Conservation (phyloP, 1,284 basidiomycete species). For the Leccinum discolor region DNA sequence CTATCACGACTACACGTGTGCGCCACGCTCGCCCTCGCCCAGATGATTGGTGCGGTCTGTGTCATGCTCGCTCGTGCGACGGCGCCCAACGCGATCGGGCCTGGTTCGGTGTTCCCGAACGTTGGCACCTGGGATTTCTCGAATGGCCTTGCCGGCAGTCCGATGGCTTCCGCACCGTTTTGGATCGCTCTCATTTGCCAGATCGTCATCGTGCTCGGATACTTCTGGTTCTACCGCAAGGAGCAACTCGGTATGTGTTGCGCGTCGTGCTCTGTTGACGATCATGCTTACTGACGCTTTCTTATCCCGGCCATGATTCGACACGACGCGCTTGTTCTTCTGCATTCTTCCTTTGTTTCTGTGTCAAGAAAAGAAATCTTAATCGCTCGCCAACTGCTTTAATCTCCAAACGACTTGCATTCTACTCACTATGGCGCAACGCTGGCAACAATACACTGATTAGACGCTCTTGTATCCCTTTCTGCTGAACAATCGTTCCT, state of each 20-base stretch:
- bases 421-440: background rate
- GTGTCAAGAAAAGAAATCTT: background rate
- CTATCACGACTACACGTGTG: slow-evolving; percentile 91
- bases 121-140: slow-evolving; percentile 85
- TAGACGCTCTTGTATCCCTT: background rate
- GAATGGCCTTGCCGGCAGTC: slow-evolving; percentile 54
- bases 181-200: slow-evolving; percentile 85
- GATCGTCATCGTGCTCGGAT: slow-evolving; percentile 84
- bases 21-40: slow-evolving; percentile 86
- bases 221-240: slow-evolving; percentile 94
- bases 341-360: background rate
- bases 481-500: background rate
- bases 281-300: background rate
- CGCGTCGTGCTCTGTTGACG: background rate
- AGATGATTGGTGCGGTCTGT: slow-evolving; percentile 79
- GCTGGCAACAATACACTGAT: background rate
- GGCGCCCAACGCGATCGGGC: slow-evolving; percentile 83
- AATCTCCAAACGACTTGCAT: background rate
- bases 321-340: background rate
- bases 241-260: slow-evolving; percentile 69
- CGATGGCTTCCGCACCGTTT: slow-evolving; percentile 80
- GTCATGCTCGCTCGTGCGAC: slow-evolving; percentile 87
- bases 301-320: slow-evolving; percentile 11
- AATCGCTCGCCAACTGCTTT: background rate
- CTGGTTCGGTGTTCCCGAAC: slow-evolving; percentile 90